Evolutionary conservation across 371 early-diverging fungal species (phyloP).

Genomic region (Mucor ambiguus): DNA sequence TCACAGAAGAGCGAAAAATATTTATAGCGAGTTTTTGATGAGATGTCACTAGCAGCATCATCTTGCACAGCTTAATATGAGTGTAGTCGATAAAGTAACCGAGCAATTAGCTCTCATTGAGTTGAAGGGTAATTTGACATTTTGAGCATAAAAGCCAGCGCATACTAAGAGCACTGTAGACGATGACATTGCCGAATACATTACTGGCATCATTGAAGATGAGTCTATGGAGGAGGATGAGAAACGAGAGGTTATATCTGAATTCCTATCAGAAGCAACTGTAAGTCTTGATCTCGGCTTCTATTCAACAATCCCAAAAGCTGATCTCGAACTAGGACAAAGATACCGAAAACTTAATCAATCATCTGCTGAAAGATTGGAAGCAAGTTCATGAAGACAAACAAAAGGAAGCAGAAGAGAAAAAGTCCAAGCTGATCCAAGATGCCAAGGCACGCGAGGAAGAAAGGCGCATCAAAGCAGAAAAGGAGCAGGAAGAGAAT

Average conservation of each 20-base stretch:
- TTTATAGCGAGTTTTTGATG: conserved; percentile 1
- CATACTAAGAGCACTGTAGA: conserved; percentile 20
- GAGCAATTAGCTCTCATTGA: conserved; percentile 28
- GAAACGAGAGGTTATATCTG: conserved; percentile 58
- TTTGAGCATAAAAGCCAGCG: background rate
- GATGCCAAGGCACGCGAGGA: conserved; percentile 39
- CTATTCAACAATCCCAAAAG: background rate
- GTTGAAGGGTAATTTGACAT: conserved; percentile 25
- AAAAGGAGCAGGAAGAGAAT: conserved; percentile 25
- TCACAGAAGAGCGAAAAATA: background rate
- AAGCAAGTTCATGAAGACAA: conserved; percentile 40
- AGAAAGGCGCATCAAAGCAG: conserved; percentile 21
- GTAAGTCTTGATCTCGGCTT: conserved; percentile 13
- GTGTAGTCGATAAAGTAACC: conserved; percentile 32
- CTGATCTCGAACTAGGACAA: conserved; percentile 30
- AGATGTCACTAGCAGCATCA: background rate
- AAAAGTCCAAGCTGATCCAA: conserved; percentile 38
- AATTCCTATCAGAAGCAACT: conserved; percentile 56
- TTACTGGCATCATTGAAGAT: conserved; percentile 59
- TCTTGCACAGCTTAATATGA: conserved; percentile 9
- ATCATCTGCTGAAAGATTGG: conserved; percentile 37
- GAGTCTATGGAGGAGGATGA: conserved; percentile 58
- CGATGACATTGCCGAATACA: conserved; percentile 56
- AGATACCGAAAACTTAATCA: conserved; percentile 40
- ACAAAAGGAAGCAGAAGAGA: conserved; percentile 38